phyloP scores from a whole-genome alignment of 2,329 filamentous ascomycete species.

The Exophiala lecanii-corni region DNA sequence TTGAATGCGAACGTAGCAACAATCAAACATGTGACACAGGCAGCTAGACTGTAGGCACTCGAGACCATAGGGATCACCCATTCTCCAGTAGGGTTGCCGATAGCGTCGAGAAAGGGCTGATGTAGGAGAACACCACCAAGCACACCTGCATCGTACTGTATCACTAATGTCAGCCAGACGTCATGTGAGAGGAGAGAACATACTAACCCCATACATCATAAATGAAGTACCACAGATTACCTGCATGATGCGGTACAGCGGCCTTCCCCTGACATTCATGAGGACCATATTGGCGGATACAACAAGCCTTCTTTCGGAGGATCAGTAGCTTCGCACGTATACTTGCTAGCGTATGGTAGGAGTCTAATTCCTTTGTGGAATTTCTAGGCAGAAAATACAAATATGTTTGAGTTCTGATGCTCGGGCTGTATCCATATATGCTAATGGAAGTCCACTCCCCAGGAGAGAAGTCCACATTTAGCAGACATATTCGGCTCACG shows the following conservation, averaged over 20 bases:
- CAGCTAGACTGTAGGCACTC: constrained; percentile 24
- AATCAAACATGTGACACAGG: constrained; percentile 27
- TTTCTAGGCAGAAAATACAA: too few species aligned
- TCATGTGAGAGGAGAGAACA: background rate
- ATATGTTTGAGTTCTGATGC: too few species aligned
- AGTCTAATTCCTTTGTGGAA: too few species aligned
- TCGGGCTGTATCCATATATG: too few species aligned
- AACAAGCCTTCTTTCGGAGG: too few species aligned
- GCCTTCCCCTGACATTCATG: constrained; percentile 8
- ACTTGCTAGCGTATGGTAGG: too few species aligned
- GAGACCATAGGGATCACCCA: constrained; percentile 29
- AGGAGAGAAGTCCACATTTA: too few species aligned
- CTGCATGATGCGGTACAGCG: constrained; percentile 20
- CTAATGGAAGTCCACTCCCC: too few species aligned
- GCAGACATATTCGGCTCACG: too few species aligned
- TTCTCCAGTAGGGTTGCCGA: constrained; percentile 21
- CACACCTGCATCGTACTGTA: constrained; percentile 33
- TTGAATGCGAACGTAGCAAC: constrained; percentile 26
- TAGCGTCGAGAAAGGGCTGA: constrained; percentile 30
- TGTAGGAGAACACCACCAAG: constrained; percentile 32
- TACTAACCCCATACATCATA: constrained; percentile 30
- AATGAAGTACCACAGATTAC: constrained; percentile 29
- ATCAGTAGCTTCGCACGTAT: too few species aligned
- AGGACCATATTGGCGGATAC: too few species aligned
- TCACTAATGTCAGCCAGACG: background rate